These are phyloP conservation scores for Globisporangium megalacanthum DNA, from an alignment of 352 stramenopile genomes.

Conservation along the genomic window DNA sequence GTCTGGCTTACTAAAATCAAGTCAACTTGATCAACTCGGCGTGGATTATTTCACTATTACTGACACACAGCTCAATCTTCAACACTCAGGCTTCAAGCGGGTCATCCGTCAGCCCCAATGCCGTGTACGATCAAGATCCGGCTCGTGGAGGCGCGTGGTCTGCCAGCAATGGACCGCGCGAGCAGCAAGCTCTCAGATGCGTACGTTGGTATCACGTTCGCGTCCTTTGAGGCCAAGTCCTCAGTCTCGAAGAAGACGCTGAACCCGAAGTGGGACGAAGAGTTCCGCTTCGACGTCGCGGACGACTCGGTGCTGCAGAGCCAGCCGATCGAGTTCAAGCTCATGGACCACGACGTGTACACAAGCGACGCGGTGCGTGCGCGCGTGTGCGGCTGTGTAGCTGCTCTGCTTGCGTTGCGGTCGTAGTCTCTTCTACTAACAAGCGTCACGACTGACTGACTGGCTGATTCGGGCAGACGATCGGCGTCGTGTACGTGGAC, in stretches of 20 bases:
- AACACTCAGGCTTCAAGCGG: background rate
- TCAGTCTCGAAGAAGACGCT: constrained; percentile 90
- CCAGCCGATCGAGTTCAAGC: constrained; percentile 97
- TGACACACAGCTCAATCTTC: no score
- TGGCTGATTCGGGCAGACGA: constrained; percentile 39
- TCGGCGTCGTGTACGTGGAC: constrained; percentile 97
- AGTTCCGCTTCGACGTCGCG: constrained; percentile 98
- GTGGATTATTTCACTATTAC: no score
- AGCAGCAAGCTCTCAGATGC: constrained; percentile 78
- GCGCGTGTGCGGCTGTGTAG: background rate
- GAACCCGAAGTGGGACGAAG: constrained; percentile 96
- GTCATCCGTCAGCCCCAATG: constrained; percentile 31
- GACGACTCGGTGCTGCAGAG: constrained; percentile 98
- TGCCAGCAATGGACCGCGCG: constrained; percentile 81
- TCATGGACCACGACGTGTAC: constrained; percentile 95
- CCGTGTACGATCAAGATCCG: constrained; percentile 90
- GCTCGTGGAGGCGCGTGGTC: constrained; percentile 82
- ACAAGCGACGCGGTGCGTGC: constrained; percentile 75
- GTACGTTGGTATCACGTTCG: constrained; percentile 87
- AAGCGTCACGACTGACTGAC: no score
- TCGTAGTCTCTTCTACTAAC: no score
- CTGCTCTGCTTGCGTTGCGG: background rate
- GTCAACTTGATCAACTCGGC: no score
- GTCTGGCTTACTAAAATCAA: no score
- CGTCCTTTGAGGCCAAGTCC: constrained; percentile 85